Evolutionary conservation across 345 rosid species (phyloP).

Genomic region (Salix dunnii): DNA sequence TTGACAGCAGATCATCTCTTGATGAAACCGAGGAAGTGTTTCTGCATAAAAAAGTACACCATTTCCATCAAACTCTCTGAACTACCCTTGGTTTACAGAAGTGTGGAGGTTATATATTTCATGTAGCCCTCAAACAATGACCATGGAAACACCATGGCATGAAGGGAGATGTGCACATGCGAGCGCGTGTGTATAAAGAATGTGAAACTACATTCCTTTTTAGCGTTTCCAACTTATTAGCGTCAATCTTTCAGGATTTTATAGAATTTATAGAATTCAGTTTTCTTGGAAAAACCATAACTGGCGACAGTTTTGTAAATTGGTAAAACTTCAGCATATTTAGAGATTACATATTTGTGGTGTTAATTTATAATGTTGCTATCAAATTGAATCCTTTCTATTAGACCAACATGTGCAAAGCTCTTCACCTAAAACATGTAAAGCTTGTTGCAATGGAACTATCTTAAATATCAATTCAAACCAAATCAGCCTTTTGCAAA

Average conservation of each 20-base stretch:
- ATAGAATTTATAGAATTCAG: background rate
- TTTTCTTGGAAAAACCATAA: background rate
- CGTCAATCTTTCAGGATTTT: background rate
- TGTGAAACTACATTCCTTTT: background rate
- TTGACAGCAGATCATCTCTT: conserved; percentile 61
- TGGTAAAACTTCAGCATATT: background rate
- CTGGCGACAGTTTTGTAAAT: background rate
- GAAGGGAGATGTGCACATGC: background rate
- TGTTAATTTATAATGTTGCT: background rate
- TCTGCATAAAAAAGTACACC: conserved; percentile 43
- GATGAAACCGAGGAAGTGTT: conserved; percentile 69
- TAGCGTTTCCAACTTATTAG: background rate
- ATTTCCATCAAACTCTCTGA: conserved; percentile 21
- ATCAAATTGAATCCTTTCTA: background rate
- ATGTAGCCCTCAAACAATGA: background rate
- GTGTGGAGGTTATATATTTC: background rate
- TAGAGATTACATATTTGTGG: background rate
- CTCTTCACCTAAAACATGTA: background rate
- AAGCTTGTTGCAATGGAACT: background rate
- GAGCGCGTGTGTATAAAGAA: too few species aligned
- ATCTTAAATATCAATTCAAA: background rate
- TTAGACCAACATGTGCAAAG: background rate
- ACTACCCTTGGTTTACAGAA: background rate
- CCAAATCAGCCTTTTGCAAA: background rate
- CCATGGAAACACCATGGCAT: background rate